A percentile compares a stretch with the other conserved stretches of the same genome.
phyloP scores from a whole-genome alignment of 352 stramenopile species.

The Phytophthora macrochlamydospora region DNA sequence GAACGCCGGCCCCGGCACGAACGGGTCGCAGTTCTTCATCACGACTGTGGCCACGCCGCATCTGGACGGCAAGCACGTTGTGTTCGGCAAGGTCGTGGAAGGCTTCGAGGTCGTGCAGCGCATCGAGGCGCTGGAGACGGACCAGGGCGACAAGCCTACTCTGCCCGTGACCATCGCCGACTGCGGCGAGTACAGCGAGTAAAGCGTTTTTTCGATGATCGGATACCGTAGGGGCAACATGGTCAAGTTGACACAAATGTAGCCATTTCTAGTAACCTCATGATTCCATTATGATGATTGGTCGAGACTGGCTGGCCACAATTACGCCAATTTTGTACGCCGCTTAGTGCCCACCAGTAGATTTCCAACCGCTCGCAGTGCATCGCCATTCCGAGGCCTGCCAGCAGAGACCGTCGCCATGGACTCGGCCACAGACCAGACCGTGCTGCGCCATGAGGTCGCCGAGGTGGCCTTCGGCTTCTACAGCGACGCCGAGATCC shows the following conservation, averaged over 20 bases:
- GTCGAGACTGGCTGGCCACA: slow-evolving; percentile 39
- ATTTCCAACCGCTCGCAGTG: slow-evolving; percentile 31
- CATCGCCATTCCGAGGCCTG: neutral
- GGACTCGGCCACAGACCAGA: slow-evolving; percentile 90
- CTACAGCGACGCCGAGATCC: slow-evolving; percentile 98
- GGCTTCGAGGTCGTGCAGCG: slow-evolving; percentile 92
- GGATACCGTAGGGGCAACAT: too few relatives aligned
- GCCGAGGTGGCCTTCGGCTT: slow-evolving; percentile 94
- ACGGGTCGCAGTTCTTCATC: slow-evolving; percentile 98
- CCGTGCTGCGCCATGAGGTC: slow-evolving; percentile 91
- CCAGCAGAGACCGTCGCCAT: slow-evolving; percentile 32
- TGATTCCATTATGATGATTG: neutral
- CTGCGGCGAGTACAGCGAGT: slow-evolving; percentile 90
- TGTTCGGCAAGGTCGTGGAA: slow-evolving; percentile 95
- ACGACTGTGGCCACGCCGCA: slow-evolving; percentile 94
- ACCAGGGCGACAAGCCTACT: slow-evolving; percentile 92
- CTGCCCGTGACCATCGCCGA: slow-evolving; percentile 95
- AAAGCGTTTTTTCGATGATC: slow-evolving; percentile 4
- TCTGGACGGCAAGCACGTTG: slow-evolving; percentile 98
- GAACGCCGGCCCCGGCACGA: slow-evolving; percentile 96
- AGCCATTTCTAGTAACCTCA: slow-evolving; percentile 21
- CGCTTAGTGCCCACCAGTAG: slow-evolving; percentile 36
- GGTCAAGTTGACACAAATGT: slow-evolving; percentile 16
- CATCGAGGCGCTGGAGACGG: slow-evolving; percentile 92
- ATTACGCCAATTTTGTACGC: slow-evolving; percentile 17